Percentiles rank a stretch among this genome's conserved stretches.
Conservation (phyloP, 192 early-diverging fungal species). For the Backusella liffmaniae region DNA sequence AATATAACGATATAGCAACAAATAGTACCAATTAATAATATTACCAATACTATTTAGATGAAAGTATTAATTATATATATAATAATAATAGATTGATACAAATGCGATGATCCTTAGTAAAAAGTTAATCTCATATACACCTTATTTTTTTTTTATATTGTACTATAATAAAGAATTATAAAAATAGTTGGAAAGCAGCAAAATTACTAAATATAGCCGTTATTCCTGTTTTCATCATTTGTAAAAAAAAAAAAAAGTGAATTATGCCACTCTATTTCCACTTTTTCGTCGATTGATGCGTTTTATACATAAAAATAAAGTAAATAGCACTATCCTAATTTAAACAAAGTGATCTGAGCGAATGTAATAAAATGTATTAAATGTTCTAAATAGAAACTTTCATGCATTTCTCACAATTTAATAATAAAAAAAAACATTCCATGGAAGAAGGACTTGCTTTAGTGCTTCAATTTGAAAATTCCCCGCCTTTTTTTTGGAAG, state of each 20-base stretch:
- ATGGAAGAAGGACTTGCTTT: neutral
- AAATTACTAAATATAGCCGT: constrained; percentile 6
- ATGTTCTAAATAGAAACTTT: constrained; percentile 2
- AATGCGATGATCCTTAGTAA: neutral
- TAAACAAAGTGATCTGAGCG: neutral
- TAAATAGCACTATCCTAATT: neutral
- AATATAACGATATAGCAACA: too few relatives aligned
- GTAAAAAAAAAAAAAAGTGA: neutral
- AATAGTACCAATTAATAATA: neutral
- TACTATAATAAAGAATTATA: neutral
- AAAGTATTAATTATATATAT: neutral
- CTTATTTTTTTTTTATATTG: neutral
- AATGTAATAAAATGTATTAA: neutral
- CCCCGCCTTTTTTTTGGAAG: neutral
- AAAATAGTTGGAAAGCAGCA: constrained; percentile 4
- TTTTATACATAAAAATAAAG: neutral
- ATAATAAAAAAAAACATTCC: neutral
- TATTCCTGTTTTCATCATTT: constrained; percentile 4
- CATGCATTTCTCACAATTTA: neutral
- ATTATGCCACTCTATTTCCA: too few relatives aligned
- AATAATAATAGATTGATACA: neutral
- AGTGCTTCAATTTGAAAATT: neutral
- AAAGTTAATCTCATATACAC: neutral
- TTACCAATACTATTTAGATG: neutral
- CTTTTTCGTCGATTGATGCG: neutral